A percentile compares a stretch with the other conserved stretches of the same genome.
These are phyloP conservation scores for Pseudocercospora pini-densiflorae DNA, from an alignment of 2,329 filamentous ascomycete species.

Conservation along the genomic window DNA sequence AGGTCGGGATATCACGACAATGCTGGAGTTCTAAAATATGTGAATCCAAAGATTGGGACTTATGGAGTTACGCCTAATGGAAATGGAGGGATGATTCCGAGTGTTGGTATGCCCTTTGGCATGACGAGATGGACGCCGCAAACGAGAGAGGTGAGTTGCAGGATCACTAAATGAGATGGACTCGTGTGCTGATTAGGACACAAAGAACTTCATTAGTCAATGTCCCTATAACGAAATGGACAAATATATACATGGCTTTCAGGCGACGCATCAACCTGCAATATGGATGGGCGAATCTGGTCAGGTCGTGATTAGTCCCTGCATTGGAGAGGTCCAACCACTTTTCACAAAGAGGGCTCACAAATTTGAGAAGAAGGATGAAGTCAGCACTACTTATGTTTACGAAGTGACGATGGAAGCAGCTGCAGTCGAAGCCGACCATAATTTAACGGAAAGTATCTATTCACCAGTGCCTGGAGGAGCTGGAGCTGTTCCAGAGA, in stretches of 20 bases:
- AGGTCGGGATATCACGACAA: slow-evolving; percentile 30
- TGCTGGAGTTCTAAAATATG: slow-evolving; percentile 35
- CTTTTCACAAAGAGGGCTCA: slow-evolving; percentile 50
- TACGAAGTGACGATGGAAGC: slow-evolving; percentile 52
- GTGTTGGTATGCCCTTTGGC: slow-evolving; percentile 48
- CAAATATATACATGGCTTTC: slow-evolving; percentile 52
- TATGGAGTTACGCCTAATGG: slow-evolving; percentile 40
- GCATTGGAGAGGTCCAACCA: slow-evolving; percentile 40
- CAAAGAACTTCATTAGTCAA: slow-evolving; percentile 55
- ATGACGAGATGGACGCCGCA: slow-evolving; percentile 59
- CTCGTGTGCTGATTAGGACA: slow-evolving; percentile 32
- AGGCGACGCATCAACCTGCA: slow-evolving; percentile 56
- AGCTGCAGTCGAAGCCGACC: slow-evolving; percentile 35
- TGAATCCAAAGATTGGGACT: slow-evolving; percentile 41
- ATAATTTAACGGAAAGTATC: slow-evolving; percentile 38
- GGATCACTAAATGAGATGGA: slow-evolving; percentile 5
- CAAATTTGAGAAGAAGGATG: slow-evolving; percentile 49
- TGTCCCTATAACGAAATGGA: slow-evolving; percentile 54
- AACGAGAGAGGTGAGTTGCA: slow-evolving; percentile 40
- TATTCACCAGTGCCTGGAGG: slow-evolving; percentile 48
- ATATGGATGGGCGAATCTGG: slow-evolving; percentile 60
- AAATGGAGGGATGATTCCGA: slow-evolving; percentile 42
- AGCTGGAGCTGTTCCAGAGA: slow-evolving; percentile 44
- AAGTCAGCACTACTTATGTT: slow-evolving; percentile 52
- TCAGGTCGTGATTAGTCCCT: slow-evolving; percentile 50